These are phyloP conservation scores for Acanthamoeba healyi DNA, from an alignment of 208 protist genomes.

Conservation along the genomic window DNA sequence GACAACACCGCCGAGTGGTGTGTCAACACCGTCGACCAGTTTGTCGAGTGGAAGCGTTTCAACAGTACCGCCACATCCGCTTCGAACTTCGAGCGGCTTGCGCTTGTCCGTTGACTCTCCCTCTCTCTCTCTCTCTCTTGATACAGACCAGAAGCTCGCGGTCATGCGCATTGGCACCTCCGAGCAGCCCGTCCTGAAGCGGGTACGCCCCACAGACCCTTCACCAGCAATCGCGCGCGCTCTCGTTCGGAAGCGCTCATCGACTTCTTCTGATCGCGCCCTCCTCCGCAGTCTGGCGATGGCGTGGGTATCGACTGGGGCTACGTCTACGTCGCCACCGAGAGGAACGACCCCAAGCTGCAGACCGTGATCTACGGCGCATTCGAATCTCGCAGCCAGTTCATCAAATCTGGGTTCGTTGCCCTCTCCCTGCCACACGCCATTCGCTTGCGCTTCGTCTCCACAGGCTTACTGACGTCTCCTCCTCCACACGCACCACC, in stretches of 20 bases:
- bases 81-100: too few relatives aligned
- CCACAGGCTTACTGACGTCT: neutral
- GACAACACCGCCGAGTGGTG: constrained; percentile 76
- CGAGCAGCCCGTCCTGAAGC: constrained; percentile 3
- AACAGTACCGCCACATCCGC: too few relatives aligned
- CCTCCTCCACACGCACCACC: neutral
- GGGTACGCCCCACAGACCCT: neutral
- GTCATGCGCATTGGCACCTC: constrained; percentile 34
- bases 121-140: neutral
- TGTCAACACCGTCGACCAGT: constrained; percentile 24
- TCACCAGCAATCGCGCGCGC: too few relatives aligned
- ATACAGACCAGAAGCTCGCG: neutral
- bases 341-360: neutral
- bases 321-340: constrained; percentile 44
- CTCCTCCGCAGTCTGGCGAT: constrained; percentile 45
- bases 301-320: constrained; percentile 74
- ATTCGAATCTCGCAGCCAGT: neutral
- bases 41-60: constrained; percentile 41
- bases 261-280: too few relatives aligned
- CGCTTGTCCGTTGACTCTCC: neutral
- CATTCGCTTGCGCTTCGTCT: too few relatives aligned
- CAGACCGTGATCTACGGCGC: neutral
- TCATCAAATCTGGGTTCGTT: neutral
- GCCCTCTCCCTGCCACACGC: neutral
- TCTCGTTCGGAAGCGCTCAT: too few relatives aligned